A percentile compares a stretch with the other conserved stretches of the same genome.
These are phyloP conservation scores for Cinnamomum micranthum DNA, from an alignment of 164 flowering plant genomes.

Conservation along the genomic window DNA sequence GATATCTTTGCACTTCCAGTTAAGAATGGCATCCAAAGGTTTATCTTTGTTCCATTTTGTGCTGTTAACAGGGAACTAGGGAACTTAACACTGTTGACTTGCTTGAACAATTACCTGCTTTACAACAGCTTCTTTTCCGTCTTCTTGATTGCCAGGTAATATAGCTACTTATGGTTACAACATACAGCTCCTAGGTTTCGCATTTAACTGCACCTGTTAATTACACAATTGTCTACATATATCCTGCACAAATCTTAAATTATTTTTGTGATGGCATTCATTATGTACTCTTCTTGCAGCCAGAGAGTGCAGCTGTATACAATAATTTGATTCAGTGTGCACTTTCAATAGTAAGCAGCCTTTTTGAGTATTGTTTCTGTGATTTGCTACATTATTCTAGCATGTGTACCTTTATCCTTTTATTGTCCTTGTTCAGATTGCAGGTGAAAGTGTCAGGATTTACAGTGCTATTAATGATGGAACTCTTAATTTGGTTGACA, in stretches of 20 bases:
- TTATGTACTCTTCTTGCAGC: constrained; percentile 33
- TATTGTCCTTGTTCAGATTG: background rate
- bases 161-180: too few relatives aligned
- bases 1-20: too few relatives aligned
- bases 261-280: background rate
- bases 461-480: constrained; percentile 47
- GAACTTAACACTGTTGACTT: constrained; percentile 22
- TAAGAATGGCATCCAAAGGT: too few relatives aligned
- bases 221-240: background rate
- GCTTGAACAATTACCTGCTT: constrained; percentile 45
- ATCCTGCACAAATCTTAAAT: background rate
- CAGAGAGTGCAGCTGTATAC: constrained; percentile 40
- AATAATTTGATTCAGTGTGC: constrained; percentile 45
- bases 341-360: constrained; percentile 41
- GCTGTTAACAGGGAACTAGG: constrained; percentile 29
- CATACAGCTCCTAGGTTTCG: too few relatives aligned
- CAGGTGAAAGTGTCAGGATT: constrained; percentile 51
- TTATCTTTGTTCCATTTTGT: background rate
- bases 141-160: constrained; percentile 53
- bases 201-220: background rate
- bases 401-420: background rate
- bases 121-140: constrained; percentile 52
- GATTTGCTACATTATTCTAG: background rate
- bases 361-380: background rate
- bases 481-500: constrained; percentile 45